Evolutionary conservation across 306 rosid genomes (phyloP), one percentile per base, ranked within the genome.

Genomic region (Quercus wislizeni): DNA sequence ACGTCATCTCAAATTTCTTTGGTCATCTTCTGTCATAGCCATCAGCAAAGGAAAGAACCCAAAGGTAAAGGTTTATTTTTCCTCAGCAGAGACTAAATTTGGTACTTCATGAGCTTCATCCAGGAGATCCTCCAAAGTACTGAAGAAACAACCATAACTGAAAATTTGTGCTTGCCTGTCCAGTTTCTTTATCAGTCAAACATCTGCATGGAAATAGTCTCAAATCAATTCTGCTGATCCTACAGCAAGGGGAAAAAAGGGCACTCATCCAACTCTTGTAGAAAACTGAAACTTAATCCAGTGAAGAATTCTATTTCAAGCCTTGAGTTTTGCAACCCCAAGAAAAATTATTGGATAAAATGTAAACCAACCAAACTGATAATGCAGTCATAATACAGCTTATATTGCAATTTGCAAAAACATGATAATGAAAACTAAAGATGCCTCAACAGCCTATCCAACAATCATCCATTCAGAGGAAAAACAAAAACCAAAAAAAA

Each of bases 131-230:
- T 33, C 69, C 80, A 31, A 55, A 28, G 58, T 65, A 77, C 73
- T 38, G 77, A 82, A 79, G 69, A 83, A 78, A 71, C 28, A 43
- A 49, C 61, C 23, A 74, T 43, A 71, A 38, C 73, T 65, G 25
- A 30, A 74, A 80, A 51, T 25, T 73, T 83, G 69, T 56, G 28
- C 82, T 78, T 74, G 84, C 71, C 35, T 65, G 77, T 75, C 57
- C 43, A 73, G 71, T 78, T 69, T 85, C 75, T 55, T 51, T n/a
- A 55, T 41, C 76, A 23, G 76, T 92, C 91, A 95, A 84, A 90
- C 98, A 89, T 82, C 98, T 91, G 93, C 91, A 91, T 76, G 49
- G 69, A 86, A 74, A 74, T 76, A 43, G 1, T 69, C 7, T 46
- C 52, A 67, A 20, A 83, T 80, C 80, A 87, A 79, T 62, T 64